A percentile compares a stretch with the other conserved stretches of the same genome.
Conservation (phyloP, 192 early-diverging fungal genomes). For the Lobosporangium transversale region DNA sequence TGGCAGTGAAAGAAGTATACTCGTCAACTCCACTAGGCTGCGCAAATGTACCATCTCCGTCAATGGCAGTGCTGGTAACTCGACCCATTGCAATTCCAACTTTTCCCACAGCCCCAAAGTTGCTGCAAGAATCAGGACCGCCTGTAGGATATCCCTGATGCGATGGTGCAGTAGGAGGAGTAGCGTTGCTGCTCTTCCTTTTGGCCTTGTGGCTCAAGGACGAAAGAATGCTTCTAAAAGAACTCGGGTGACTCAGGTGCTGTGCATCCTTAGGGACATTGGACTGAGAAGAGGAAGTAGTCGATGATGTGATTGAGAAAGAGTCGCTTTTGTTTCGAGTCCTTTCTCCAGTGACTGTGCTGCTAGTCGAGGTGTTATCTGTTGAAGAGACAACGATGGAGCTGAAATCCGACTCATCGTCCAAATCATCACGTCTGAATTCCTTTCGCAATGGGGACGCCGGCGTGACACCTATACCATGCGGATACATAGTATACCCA, state of each 20-base stretch:
- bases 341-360: background rate
- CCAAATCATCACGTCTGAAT: slow-evolving; percentile 6
- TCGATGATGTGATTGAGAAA: slow-evolving; percentile 4
- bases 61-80: background rate
- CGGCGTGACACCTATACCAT: slow-evolving; percentile 14
- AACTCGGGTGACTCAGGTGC: background rate
- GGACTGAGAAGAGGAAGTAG: slow-evolving; percentile 5
- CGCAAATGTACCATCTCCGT: slow-evolving; percentile 5
- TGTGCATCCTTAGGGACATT: background rate
- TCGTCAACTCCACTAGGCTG: slow-evolving; percentile 4
- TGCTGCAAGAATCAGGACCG: slow-evolving; percentile 3
- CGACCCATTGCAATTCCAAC: background rate
- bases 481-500: background rate
- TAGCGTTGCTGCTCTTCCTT: slow-evolving; percentile 1
- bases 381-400: background rate
- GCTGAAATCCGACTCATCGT: background rate
- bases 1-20: background rate
- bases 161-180: no score
- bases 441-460: slow-evolving; percentile 28
- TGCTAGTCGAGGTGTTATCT: background rate
- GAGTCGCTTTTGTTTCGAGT: slow-evolving; percentile 18
- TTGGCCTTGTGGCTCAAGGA: slow-evolving; percentile 15
- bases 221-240: slow-evolving; percentile 22
- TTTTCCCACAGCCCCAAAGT: background rate
- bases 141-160: no score